Evolutionary conservation across 495 filamentous ascomycete genomes (phyloP).

Genomic region (Thermothielavioides terrestris): DNA sequence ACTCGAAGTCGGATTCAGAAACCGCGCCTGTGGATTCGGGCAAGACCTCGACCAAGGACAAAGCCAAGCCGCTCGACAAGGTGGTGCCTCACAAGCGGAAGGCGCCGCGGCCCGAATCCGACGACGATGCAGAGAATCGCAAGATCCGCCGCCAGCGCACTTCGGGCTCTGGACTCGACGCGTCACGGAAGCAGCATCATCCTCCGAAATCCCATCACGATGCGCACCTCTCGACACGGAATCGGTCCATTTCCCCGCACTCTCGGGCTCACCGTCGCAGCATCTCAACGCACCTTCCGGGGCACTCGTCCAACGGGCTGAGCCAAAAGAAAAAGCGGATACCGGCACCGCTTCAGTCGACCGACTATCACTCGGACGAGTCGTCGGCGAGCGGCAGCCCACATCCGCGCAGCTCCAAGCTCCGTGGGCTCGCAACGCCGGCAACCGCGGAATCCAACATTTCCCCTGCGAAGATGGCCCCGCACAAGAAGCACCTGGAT

Average conservation of each 20-base stretch:
- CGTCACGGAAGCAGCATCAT: conserved; percentile 23
- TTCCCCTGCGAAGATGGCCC: conserved; percentile 58
- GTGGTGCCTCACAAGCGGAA: conserved; percentile 37
- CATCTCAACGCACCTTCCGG: conserved; percentile 52
- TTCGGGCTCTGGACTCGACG: conserved; percentile 36
- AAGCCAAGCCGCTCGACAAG: conserved; percentile 31
- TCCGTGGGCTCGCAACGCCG: conserved; percentile 55
- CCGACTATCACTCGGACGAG: conserved; percentile 64
- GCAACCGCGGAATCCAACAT: conserved; percentile 46
- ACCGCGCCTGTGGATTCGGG: conserved; percentile 28
- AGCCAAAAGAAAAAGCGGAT: conserved; percentile 48
- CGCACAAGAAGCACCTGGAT: conserved; percentile 74
- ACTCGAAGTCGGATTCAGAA: conserved; percentile 42
- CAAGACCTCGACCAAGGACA: conserved; percentile 29
- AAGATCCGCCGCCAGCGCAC: conserved; percentile 41
- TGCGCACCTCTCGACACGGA: conserved; percentile 32
- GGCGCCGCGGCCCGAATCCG: conserved; percentile 38
- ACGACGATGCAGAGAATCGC: conserved; percentile 40
- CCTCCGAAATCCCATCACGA: conserved; percentile 29
- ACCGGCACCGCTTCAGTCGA: conserved; percentile 48
- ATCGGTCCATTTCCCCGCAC: conserved; percentile 58
- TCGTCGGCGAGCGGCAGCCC: conserved; percentile 66
- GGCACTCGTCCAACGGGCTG: conserved; percentile 42
- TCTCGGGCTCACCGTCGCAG: conserved; percentile 52
- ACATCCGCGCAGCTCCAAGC: conserved; percentile 54